Evolutionary conservation across 169 alveolate genomes (phyloP), one percentile per base, ranked within the genome.

Genomic region (Cryptosporidium andersoni): DNA sequence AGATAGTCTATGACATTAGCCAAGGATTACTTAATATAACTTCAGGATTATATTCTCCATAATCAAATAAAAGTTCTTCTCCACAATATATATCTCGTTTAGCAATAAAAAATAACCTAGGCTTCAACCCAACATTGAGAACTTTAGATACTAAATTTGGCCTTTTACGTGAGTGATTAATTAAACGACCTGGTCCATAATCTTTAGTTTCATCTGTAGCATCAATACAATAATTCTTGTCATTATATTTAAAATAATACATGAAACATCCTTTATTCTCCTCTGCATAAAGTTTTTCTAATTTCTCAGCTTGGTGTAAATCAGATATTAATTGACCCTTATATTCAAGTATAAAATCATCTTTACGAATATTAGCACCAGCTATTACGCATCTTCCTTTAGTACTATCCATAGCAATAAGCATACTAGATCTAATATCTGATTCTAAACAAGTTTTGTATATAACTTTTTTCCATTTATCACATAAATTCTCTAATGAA

Each of bases 341-440:
- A 82, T 94, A 94, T 67, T 94, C 97, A 48, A 92, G 81, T 42
- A 94, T 88, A 80, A 93, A 94, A 49, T 94, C 97, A 34, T 91
- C 95, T 81, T 94, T 94, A 47, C 88, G 53, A 39, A 94, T 89
- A 53, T 81, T 81, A 48, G 92, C 89, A 9, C 96, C 97, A 4
- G 97, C 96, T 48, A 90, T 90, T 4, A 94, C 95, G 7, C 94
- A 94, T 60, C 97, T 90, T 2, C 97, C 97, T 81, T 94, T 94
- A 40, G 53, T 53, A 0, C 81, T 45, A n/a, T 68, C 88, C 45
- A 43, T 66, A 43, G 53, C 64, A 40, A 89, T 80, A 14, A 60
- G 37, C 5, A 81, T 66, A 48, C 74, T 49, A 2, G 92, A 88
- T 9, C 45, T 14, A 36, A 82, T 48, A 11, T 82, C 65, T 4